Conservation (phyloP, 352 stramenopile genomes). For the Phytophthora sansomeana region DNA sequence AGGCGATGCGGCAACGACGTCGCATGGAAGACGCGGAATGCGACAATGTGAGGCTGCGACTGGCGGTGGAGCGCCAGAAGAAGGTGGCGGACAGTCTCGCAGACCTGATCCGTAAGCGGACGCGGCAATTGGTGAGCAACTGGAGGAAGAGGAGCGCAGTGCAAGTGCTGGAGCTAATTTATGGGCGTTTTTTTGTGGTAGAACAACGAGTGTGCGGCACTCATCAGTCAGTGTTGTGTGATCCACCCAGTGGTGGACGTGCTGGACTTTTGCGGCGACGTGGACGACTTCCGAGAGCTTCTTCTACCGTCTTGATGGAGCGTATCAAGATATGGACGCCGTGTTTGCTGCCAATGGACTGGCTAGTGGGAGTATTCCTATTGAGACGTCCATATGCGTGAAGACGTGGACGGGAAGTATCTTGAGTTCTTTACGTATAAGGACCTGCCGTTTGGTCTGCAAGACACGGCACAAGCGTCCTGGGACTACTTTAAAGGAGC, state of each 20-base stretch:
- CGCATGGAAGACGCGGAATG: constrained; percentile 27
- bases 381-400: constrained; percentile 29
- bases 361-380: constrained; percentile 20
- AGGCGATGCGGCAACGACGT: constrained; percentile 24
- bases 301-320: constrained; percentile 26
- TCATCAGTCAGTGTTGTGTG: constrained; percentile 27
- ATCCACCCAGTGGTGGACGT: constrained; percentile 20
- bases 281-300: constrained; percentile 28
- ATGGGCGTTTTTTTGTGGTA: neutral
- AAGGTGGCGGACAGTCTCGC: constrained; percentile 46
- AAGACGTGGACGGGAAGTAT: constrained; percentile 30
- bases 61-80: constrained; percentile 50
- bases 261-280: constrained; percentile 28
- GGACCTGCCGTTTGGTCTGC: constrained; percentile 46
- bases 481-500: constrained; percentile 52
- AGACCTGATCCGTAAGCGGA: constrained; percentile 37
- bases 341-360: constrained; percentile 31
- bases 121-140: constrained; percentile 20
- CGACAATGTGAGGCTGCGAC: constrained; percentile 43
- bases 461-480: constrained; percentile 33
- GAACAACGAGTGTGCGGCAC: constrained; percentile 31
- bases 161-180: neutral
- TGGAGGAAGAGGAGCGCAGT: neutral
- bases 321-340: constrained; percentile 27
- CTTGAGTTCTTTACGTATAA: constrained; percentile 45